Evolutionary conservation across 257 asterid genomes (phyloP), one percentile per base, ranked within the genome.

Genomic region (Solanum raphanifolium): DNA sequence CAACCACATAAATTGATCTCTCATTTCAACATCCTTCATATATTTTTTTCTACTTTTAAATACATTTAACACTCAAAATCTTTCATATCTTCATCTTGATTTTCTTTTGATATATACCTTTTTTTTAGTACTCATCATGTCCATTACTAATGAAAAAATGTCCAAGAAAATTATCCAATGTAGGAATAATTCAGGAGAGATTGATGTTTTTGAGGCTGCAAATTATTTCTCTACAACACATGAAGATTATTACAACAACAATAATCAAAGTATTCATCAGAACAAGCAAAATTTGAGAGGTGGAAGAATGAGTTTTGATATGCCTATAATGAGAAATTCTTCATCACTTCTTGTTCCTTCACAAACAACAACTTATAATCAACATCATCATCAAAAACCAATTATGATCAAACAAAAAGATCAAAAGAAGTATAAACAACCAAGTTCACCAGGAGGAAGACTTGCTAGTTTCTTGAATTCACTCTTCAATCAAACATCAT

Each of bases 181-280:
- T 92, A 91, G 91, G 87, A 94, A 91, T 6, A 88, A 90, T 18
- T 95, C 98, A 66, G 98, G 93, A 34, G 98, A 96, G 87, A 92
- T 96, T 31, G 98, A 93, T 41, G 98, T 95, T 32, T 96, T 96
- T 88, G 98, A 95, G 92, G 99, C 98, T 5, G 92, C 97, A 34
- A 89, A 89, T 32, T 96, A 96, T 85, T 96, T 95, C 94, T 93
- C 98, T 55, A 91, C 88, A 27, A 89, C 87, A 87, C 88, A 91
- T 62, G 98, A 93, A 87, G 79, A 73, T 3, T 41, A 87, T 65
- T 66, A 86, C 86, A 41, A 72, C 72, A 83, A 71, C 72, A 83
- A 71, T 10, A 55, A 43, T 52, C 62, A 52, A 52, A 52, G 0
- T 52, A 1, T 52, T 16, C 87, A 86, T 1, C 1, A 11, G 88